These are phyloP conservation scores for Chlamydomonas reinhardtii DNA, from an alignment of 163 green algal genomes.

Conservation along the genomic window DNA sequence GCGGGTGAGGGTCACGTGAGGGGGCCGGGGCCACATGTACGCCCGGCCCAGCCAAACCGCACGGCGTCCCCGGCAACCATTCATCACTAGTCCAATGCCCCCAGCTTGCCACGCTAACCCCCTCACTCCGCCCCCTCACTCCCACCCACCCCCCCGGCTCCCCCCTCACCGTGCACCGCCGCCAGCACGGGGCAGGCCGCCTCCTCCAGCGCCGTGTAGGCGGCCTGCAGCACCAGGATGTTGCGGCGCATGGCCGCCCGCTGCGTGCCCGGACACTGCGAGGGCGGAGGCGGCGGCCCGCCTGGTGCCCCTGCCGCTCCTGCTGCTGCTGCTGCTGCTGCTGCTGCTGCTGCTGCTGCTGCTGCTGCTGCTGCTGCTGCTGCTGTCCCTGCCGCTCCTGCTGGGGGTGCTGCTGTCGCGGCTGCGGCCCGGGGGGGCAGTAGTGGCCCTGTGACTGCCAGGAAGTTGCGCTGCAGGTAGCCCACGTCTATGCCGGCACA, in stretches of 20 bases:
- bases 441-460: background rate
- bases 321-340: background rate
- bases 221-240: slow-evolving; percentile 75
- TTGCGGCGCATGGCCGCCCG: slow-evolving; percentile 62
- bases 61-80: too few species aligned
- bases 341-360: background rate
- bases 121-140: background rate
- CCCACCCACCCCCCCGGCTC: background rate
- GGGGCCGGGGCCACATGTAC: too few species aligned
- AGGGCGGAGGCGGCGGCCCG: too few species aligned
- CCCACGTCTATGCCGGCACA: slow-evolving; percentile 91
- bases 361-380: background rate
- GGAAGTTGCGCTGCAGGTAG: slow-evolving; percentile 60
- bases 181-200: slow-evolving; percentile 86
- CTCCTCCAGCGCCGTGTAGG: slow-evolving; percentile 82
- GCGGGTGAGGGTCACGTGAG: too few species aligned
- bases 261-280: slow-evolving; percentile 62
- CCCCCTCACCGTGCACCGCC: slow-evolving; percentile 75
- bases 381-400: background rate
- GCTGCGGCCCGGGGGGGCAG: too few species aligned
- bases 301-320: background rate
- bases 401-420: background rate
- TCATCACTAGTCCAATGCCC: too few species aligned
- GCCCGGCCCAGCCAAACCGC: too few species aligned
- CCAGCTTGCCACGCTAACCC: too few species aligned